Conservation (phyloP, 345 rosid genomes). For the Populus euphratica region DNA sequence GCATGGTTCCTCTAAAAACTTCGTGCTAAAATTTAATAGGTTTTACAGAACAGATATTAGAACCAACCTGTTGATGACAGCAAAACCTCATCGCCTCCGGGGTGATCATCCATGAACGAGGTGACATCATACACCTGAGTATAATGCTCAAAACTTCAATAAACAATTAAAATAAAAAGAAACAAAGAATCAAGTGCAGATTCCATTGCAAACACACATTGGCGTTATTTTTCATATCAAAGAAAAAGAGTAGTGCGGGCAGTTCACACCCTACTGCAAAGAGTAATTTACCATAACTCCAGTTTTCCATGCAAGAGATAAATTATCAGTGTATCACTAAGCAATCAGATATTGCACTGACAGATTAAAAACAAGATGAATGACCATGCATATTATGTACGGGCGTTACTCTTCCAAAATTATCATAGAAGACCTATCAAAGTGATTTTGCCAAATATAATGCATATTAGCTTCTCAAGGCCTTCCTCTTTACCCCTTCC, state of each 20-base stretch:
- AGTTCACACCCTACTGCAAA: neutral
- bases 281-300: neutral
- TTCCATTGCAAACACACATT: neutral
- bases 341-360: neutral
- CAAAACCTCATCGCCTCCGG: conserved; percentile 97
- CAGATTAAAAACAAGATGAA: neutral
- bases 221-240: neutral
- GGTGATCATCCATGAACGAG: conserved; percentile 96
- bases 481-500: neutral
- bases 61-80: conserved; percentile 75
- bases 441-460: neutral
- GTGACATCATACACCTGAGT: conserved; percentile 91
- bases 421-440: neutral
- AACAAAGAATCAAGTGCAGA: neutral
- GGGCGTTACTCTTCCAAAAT: neutral
- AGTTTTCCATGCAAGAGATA: neutral
- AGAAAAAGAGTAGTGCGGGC: neutral
- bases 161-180: neutral
- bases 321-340: neutral
- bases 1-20: neutral
- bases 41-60: neutral
- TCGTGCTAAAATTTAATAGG: neutral
- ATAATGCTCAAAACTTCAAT: neutral
- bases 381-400: neutral
- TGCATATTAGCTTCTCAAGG: neutral